phyloP scores from a whole-genome alignment of 129 eudicot species.

The Flaveria bidentis region DNA sequence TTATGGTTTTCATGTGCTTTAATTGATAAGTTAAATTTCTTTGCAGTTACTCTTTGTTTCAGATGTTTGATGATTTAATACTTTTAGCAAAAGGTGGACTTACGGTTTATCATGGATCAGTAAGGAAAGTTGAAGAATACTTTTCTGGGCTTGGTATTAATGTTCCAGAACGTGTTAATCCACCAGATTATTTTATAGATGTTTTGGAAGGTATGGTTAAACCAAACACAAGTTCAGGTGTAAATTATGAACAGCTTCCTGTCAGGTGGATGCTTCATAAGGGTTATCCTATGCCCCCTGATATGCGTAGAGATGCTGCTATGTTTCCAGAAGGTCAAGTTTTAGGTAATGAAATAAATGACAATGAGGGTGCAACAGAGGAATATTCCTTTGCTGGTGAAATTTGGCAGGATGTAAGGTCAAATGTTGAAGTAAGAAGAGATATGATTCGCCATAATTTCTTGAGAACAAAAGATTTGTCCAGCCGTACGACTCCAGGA shows the following conservation, averaged over 20 bases:
- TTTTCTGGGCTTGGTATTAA: conserved; percentile 72
- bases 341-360: conserved; percentile 23
- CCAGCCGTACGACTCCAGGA: conserved; percentile 78
- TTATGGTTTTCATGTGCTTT: background rate
- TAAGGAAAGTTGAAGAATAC: conserved; percentile 67
- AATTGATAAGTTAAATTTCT: conserved; percentile 17
- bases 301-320: conserved; percentile 48
- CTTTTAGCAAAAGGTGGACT: conserved; percentile 94
- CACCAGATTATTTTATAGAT: conserved; percentile 81
- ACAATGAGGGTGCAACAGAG: conserved; percentile 27
- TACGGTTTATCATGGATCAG: conserved; percentile 82
- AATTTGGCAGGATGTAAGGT: conserved; percentile 57
- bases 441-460: conserved; percentile 71
- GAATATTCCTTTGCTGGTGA: conserved; percentile 71
- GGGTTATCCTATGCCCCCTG: conserved; percentile 77
- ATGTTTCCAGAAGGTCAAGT: conserved; percentile 30
- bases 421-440: conserved; percentile 54
- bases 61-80: conserved; percentile 82
- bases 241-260: conserved; percentile 63
- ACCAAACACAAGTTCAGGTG: conserved; percentile 50
- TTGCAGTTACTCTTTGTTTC: conserved; percentile 78
- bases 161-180: conserved; percentile 86
- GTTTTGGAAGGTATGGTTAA: conserved; percentile 76
- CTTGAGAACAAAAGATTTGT: conserved; percentile 64
- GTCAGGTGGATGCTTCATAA: conserved; percentile 88